Evolutionary conservation across 1,284 basidiomycete genomes (phyloP).

Genomic region (Porodaedalea pini): DNA sequence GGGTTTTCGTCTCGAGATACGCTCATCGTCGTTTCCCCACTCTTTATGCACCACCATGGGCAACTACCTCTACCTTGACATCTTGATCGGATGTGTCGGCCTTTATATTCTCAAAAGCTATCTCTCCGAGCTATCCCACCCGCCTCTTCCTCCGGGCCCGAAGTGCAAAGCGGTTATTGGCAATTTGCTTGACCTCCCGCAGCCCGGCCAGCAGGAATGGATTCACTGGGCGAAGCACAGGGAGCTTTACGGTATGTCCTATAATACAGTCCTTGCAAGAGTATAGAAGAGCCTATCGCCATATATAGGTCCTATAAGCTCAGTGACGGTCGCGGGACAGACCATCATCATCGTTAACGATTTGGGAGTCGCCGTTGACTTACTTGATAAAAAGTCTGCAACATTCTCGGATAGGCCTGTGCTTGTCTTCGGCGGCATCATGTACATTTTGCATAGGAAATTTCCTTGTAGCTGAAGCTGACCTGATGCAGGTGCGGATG

Average conservation of each 20-base stretch:
- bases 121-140: not conserved
- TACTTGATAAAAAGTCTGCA: constrained; percentile 17
- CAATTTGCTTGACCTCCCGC: constrained; percentile 19
- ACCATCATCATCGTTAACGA: constrained; percentile 19
- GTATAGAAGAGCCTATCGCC: not conserved
- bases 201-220: constrained; percentile 18
- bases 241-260: constrained; percentile 16
- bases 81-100: constrained; percentile 10
- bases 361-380: constrained; percentile 8
- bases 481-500: constrained; percentile 13
- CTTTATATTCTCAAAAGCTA: constrained; percentile 9
- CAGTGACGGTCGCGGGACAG: constrained; percentile 15
- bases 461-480: not conserved
- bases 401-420: constrained; percentile 16
- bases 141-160: constrained; percentile 21
- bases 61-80: constrained; percentile 1
- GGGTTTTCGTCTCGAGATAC: too few species aligned
- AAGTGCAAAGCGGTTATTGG: constrained; percentile 19
- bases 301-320: constrained; percentile 21
- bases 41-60: not conserved
- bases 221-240: constrained; percentile 20
- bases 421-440: constrained; percentile 17
- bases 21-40: not conserved
- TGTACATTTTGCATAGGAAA: constrained; percentile 6
- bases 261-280: not conserved